Percentiles rank a stretch among this genome's conserved stretches.
These are phyloP conservation scores for Pseudonitzschia delicatissima DNA, from an alignment of 108 stramenopile genomes.

Conservation along the genomic window DNA sequence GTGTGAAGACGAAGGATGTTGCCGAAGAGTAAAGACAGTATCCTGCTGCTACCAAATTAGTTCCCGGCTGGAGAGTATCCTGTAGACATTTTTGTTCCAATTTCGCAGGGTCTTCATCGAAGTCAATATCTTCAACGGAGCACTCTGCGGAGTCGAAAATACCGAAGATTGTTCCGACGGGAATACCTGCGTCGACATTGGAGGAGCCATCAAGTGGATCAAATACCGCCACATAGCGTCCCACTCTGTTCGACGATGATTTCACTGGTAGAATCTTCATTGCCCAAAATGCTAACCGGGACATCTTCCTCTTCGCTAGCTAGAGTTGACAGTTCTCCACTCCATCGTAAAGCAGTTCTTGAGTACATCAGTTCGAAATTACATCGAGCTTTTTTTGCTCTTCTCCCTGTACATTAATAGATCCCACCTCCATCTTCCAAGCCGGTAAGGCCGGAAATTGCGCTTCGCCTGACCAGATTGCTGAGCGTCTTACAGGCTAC, in stretches of 20 bases:
- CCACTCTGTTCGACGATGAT: slow-evolving; percentile 28
- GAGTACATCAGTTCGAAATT: slow-evolving; percentile 86
- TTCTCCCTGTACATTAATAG: slow-evolving; percentile 70
- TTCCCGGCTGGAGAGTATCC: slow-evolving; percentile 83
- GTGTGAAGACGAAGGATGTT: slow-evolving; percentile 86
- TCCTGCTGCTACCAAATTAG: slow-evolving; percentile 73
- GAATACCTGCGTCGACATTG: slow-evolving; percentile 93
- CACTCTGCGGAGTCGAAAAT: slow-evolving; percentile 70
- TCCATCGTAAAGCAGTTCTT: slow-evolving; percentile 80
- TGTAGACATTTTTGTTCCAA: slow-evolving; percentile 40
- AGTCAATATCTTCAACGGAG: slow-evolving; percentile 49
- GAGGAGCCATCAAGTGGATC: slow-evolving; percentile 94
- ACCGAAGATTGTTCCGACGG: slow-evolving; percentile 90
- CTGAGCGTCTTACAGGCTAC: slow-evolving; percentile 91
- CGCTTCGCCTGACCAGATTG: slow-evolving; percentile 47
- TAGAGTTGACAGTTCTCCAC: slow-evolving; percentile 50
- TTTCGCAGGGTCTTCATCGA: slow-evolving; percentile 17
- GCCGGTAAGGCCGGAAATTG: slow-evolving; percentile 29
- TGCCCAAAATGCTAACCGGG: slow-evolving; percentile 40
- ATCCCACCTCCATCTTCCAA: slow-evolving; percentile 48
- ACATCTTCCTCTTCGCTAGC: slow-evolving; percentile 62
- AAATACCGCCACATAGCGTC: slow-evolving; percentile 77
- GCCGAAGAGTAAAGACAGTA: slow-evolving; percentile 92
- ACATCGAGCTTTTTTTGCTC: slow-evolving; percentile 91
- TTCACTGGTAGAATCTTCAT: slow-evolving; percentile 19